phyloP scores from a whole-genome alignment of 2,329 filamentous ascomycete species.

The Orbilia oligospora region DNA sequence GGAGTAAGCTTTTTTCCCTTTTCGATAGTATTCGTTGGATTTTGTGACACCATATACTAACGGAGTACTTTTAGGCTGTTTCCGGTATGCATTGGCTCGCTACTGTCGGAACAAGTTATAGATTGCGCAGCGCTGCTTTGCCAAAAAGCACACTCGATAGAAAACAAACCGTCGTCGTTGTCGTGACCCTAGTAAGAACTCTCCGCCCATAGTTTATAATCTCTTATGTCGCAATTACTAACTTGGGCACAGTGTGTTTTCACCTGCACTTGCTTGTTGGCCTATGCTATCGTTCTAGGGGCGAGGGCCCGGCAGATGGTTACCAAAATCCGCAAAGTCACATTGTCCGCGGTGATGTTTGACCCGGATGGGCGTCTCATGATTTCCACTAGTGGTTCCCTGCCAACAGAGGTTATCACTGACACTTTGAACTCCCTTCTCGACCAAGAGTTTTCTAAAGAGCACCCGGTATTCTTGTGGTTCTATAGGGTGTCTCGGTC shows the following conservation, averaged over 20 bases:
- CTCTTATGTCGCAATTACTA: background rate
- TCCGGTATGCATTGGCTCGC: slow-evolving; percentile 92
- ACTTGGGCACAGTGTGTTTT: slow-evolving; percentile 71
- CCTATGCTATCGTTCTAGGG: slow-evolving; percentile 72
- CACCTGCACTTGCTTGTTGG: slow-evolving; percentile 74
- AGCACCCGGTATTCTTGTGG: slow-evolving; percentile 88
- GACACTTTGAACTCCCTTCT: slow-evolving; percentile 74
- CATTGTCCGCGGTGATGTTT: slow-evolving; percentile 76
- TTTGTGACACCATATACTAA: background rate
- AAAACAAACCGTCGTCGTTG: slow-evolving; percentile 79
- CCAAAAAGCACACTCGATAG: slow-evolving; percentile 70
- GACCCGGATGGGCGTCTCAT: slow-evolving; percentile 77
- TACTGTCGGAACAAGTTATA: slow-evolving; percentile 78
- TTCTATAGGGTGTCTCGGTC: slow-evolving; percentile 84
- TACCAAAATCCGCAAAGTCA: slow-evolving; percentile 67
- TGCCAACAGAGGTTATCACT: slow-evolving; percentile 83
- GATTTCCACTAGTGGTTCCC: slow-evolving; percentile 77
- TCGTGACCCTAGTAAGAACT: slow-evolving; percentile 77
- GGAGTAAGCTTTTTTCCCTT: slow-evolving; percentile 67
- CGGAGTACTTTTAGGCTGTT: slow-evolving; percentile 69
- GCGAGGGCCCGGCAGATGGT: slow-evolving; percentile 66
- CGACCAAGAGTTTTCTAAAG: slow-evolving; percentile 75
- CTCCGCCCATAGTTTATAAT: background rate
- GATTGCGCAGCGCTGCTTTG: slow-evolving; percentile 70
- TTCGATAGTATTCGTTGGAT: background rate